Percentiles rank a stretch among this genome's conserved stretches.
phyloP scores from a whole-genome alignment of 2,329 filamentous ascomycete species.

The Botrytis medusae region DNA sequence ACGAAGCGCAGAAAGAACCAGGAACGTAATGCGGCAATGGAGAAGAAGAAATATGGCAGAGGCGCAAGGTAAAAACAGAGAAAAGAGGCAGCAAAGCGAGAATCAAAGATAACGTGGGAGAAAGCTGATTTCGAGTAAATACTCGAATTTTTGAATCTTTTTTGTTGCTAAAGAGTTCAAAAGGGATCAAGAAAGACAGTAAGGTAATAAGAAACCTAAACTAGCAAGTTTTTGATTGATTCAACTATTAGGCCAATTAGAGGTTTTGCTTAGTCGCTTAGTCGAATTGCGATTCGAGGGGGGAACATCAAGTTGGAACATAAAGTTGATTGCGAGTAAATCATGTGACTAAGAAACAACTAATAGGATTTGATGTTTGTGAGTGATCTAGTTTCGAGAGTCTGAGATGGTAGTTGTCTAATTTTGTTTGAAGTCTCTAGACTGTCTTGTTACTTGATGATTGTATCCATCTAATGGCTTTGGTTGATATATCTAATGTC shows the following conservation, averaged over 20 bases:
- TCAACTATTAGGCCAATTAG: not conserved
- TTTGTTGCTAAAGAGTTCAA: not conserved
- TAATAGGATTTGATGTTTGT: not conserved
- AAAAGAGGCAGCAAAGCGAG: not conserved
- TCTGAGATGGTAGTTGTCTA: not conserved
- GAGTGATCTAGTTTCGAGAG: not conserved
- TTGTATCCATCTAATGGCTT: not conserved
- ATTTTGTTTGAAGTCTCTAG: not conserved
- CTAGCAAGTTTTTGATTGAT: not conserved
- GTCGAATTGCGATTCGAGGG: not conserved
- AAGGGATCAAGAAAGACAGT: not conserved
- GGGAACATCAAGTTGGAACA: not conserved
- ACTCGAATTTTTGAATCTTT: conserved; percentile 3
- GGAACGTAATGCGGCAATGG: not conserved
- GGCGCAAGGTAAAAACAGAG: not conserved
- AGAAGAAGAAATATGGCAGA: not conserved
- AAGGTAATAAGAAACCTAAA: not conserved
- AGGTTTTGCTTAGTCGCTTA: conserved; percentile 1
- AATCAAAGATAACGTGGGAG: not conserved
- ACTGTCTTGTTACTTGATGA: not conserved
- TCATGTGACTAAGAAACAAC: not conserved
- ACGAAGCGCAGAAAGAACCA: not conserved
- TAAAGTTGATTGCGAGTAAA: not conserved
- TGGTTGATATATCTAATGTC: not conserved
- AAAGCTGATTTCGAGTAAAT: not conserved